phyloP scores from a whole-genome alignment of 441 rosid genomes.

The Erodium moschatum region DNA sequence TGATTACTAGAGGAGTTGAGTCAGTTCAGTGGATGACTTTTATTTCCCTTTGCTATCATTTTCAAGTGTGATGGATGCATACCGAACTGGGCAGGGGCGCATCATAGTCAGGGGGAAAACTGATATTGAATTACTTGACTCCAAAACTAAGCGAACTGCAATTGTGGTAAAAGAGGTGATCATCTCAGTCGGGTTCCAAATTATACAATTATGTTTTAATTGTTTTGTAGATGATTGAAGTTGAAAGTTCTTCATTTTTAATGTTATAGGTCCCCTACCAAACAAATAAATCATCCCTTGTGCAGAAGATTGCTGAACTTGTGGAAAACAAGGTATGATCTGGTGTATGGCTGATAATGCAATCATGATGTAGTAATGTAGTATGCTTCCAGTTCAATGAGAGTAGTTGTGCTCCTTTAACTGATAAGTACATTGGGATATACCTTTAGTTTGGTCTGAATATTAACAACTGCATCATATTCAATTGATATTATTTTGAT shows the following conservation, averaged over 20 bases:
- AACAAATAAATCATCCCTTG: constrained; percentile 80
- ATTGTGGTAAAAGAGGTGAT: constrained; percentile 82
- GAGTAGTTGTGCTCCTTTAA: constrained; percentile 4
- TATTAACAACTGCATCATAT: not conserved
- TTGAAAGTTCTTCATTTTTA: constrained; percentile 17
- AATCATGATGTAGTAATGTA: not conserved
- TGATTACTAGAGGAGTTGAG: not conserved
- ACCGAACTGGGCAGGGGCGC: constrained; percentile 87
- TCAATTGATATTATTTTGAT: not conserved
- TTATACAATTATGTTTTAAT: constrained; percentile 8
- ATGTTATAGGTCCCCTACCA: constrained; percentile 80
- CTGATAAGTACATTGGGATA: not conserved
- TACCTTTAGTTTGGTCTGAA: not conserved
- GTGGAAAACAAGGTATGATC: constrained; percentile 74
- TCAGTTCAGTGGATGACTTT: not conserved
- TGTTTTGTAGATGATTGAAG: constrained; percentile 13
- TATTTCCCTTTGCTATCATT: constrained; percentile 10
- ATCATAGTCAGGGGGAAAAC: constrained; percentile 75
- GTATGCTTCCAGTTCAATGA: not conserved
- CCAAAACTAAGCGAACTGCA: constrained; percentile 72
- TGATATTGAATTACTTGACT: constrained; percentile 68
- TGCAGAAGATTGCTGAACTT: constrained; percentile 94
- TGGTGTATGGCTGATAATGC: not conserved
- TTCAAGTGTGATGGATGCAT: constrained; percentile 77
- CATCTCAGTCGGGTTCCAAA: constrained; percentile 14